Percentiles rank a stretch among this genome's conserved stretches.
Conservation (phyloP, 2,329 filamentous ascomycete species). For the Coniochaeta ligniaria region DNA sequence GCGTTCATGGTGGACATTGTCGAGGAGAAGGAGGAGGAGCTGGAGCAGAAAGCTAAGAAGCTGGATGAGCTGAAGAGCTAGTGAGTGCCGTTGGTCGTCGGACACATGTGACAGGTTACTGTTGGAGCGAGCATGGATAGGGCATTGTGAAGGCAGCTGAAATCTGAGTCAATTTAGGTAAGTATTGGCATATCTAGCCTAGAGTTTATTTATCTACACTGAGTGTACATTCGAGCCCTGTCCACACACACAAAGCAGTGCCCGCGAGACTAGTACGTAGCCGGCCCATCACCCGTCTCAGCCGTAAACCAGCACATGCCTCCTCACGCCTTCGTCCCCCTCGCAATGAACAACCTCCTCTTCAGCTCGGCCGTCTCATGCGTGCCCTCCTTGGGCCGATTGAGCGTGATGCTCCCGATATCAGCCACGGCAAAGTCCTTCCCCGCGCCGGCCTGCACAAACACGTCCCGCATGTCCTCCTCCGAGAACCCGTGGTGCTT, state of each 20-base stretch:
- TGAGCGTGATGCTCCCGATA: constrained; percentile 34
- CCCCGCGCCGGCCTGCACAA: constrained; percentile 53
- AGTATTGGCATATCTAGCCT: not conserved
- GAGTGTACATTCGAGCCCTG: not conserved
- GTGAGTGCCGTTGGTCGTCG: not conserved
- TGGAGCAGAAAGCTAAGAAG: constrained; percentile 14
- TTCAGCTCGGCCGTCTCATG: constrained; percentile 21
- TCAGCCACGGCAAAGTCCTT: constrained; percentile 50
- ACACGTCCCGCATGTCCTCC: constrained; percentile 51
- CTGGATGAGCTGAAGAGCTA: constrained; percentile 6
- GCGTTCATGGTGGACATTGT: constrained; percentile 49
- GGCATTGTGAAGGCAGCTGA: not conserved
- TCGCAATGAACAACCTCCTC: constrained; percentile 42
- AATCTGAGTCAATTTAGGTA: not conserved
- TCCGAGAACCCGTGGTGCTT: constrained; percentile 60
- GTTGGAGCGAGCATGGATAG: not conserved
- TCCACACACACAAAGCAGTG: not conserved
- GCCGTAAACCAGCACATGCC: not conserved
- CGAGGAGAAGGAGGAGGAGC: constrained; percentile 15
- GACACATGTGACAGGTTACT: not conserved
- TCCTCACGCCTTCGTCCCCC: constrained; percentile 32
- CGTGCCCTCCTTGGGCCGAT: constrained; percentile 25
- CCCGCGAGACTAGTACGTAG: not conserved
- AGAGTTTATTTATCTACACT: not conserved
- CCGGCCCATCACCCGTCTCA: not conserved